Percentiles rank a stretch among this genome's conserved stretches.
Conservation (phyloP, 2,329 filamentous ascomycete genomes). For the Cladosporium halotolerans region DNA sequence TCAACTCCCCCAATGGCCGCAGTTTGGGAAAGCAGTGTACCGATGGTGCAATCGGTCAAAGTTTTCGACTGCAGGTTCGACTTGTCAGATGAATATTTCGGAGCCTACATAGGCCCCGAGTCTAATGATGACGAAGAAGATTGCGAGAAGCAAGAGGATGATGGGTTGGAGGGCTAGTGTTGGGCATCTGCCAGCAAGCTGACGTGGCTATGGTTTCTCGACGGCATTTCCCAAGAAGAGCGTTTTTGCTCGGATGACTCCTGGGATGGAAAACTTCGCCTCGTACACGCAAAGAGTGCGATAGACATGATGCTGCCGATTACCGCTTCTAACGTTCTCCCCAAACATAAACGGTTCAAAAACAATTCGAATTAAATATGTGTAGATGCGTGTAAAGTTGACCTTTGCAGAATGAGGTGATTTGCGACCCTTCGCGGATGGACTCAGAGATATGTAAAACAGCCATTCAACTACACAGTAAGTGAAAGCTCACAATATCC, state of each 20-base stretch:
- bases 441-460: too few species aligned
- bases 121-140: not conserved
- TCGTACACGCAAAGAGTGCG: not conserved
- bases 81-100: not conserved
- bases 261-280: not conserved
- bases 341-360: too few species aligned
- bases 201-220: not conserved
- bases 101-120: not conserved
- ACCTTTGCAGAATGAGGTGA: too few species aligned
- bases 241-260: not conserved
- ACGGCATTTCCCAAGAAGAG: not conserved
- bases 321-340: too few species aligned
- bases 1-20: conserved; percentile 3
- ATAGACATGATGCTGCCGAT: not conserved
- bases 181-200: not conserved
- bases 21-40: not conserved
- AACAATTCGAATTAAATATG: too few species aligned
- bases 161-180: not conserved
- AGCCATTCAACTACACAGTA: too few species aligned
- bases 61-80: not conserved
- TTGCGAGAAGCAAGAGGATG: not conserved
- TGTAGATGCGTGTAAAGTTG: too few species aligned
- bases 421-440: too few species aligned
- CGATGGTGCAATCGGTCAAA: not conserved
- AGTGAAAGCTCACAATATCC: too few species aligned